Percentiles rank a stretch among this genome's conserved stretches.
These are phyloP conservation scores for Verticillium klebahnii DNA, from an alignment of 2,329 filamentous ascomycete genomes.

Conservation along the genomic window DNA sequence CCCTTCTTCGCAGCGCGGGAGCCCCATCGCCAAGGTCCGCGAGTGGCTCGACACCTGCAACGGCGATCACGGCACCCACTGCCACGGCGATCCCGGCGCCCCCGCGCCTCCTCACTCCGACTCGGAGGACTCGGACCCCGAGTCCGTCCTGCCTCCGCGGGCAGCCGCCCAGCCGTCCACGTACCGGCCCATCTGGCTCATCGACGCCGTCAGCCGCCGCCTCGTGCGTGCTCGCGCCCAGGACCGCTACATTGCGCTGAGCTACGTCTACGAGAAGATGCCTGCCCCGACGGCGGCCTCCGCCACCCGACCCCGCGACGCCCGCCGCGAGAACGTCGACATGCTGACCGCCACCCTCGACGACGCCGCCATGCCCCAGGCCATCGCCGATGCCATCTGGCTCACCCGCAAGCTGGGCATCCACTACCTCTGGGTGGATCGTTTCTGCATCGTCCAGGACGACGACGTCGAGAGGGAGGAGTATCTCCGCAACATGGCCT, in stretches of 20 bases:
- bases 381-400: conserved; percentile 40
- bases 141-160: background rate
- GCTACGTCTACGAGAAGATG: conserved; percentile 36
- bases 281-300: conserved; percentile 15
- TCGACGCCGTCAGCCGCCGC: conserved; percentile 33
- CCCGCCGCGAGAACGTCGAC: conserved; percentile 30
- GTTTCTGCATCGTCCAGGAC: conserved; percentile 40
- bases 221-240: conserved; percentile 31
- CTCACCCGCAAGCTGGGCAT: conserved; percentile 36
- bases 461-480: conserved; percentile 31
- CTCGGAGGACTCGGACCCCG: conserved; percentile 1
- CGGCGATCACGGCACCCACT: conserved; percentile 35
- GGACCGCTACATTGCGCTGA: conserved; percentile 39
- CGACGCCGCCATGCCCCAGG: conserved; percentile 30
- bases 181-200: conserved; percentile 35
- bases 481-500: conserved; percentile 40
- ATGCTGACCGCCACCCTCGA: conserved; percentile 30
- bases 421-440: conserved; percentile 41
- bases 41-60: conserved; percentile 40
- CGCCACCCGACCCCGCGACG: conserved; percentile 18
- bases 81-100: conserved; percentile 20
- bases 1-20: conserved; percentile 17
- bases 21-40: conserved; percentile 32
- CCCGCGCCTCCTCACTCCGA: conserved; percentile 10
- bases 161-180: conserved; percentile 12